Conservation (phyloP, 345 rosid genomes). For the Sisymbrium altissimum region DNA sequence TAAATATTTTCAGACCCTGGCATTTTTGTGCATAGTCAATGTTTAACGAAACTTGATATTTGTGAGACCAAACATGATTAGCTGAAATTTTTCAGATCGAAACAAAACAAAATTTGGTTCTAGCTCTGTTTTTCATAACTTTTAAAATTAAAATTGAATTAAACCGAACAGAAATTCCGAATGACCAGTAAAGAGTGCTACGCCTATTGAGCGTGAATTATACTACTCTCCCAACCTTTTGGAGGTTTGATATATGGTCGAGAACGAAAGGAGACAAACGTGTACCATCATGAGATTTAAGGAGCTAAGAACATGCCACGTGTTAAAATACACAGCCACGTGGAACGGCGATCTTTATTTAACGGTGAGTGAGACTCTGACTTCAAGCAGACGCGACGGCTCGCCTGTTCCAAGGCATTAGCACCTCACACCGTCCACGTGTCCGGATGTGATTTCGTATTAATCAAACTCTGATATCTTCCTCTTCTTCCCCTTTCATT, state of each 20-base stretch:
- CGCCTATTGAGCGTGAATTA: too few species aligned
- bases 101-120: too few species aligned
- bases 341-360: background rate
- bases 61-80: too few species aligned
- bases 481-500: background rate
- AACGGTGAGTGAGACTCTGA: background rate
- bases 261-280: background rate
- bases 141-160: too few species aligned
- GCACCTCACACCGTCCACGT: constrained; percentile 28
- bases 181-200: too few species aligned
- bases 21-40: too few species aligned
- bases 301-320: background rate
- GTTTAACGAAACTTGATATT: too few species aligned
- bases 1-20: too few species aligned
- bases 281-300: background rate
- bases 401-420: constrained; percentile 21
- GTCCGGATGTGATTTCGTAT: background rate
- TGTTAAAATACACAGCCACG: constrained; percentile 9
- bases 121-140: too few species aligned
- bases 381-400: constrained; percentile 33
- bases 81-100: too few species aligned
- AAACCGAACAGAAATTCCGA: too few species aligned
- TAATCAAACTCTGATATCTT: background rate
- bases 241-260: constrained; percentile 7
- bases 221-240: constrained; percentile 5